Conservation (phyloP, 495 filamentous ascomycete species). For the Talaromyces ruber region DNA sequence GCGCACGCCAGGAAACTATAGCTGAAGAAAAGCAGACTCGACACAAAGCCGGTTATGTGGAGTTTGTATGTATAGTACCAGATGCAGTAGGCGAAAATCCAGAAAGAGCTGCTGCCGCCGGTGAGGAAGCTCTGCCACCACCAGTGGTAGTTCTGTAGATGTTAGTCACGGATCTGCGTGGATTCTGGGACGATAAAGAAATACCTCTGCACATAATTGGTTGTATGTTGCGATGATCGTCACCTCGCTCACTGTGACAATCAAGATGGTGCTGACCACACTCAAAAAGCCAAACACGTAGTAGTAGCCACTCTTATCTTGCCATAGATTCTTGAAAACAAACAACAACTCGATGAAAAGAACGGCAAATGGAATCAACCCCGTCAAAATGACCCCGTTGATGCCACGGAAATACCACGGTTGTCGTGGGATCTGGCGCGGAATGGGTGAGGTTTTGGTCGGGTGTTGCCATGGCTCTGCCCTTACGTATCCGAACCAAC, state of each 20-base stretch:
- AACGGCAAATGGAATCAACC: constrained; percentile 83
- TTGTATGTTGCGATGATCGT: constrained; percentile 85
- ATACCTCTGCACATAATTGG: constrained; percentile 69
- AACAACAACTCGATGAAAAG: constrained; percentile 92
- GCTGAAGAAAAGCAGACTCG: constrained; percentile 76
- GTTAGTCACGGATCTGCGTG: constrained; percentile 11
- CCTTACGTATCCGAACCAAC: constrained; percentile 67
- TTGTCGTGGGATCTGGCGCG: constrained; percentile 70
- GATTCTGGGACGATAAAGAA: constrained; percentile 3
- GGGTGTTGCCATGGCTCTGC: constrained; percentile 75
- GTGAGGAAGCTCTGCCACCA: constrained; percentile 91
- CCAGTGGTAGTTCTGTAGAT: constrained; percentile 79
- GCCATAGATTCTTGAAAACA: constrained; percentile 86
- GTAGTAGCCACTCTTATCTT: constrained; percentile 90
- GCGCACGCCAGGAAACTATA: constrained; percentile 75
- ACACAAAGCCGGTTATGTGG: constrained; percentile 75
- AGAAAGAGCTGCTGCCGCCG: constrained; percentile 69
- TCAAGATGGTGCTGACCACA: constrained; percentile 63
- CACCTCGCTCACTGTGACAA: constrained; percentile 79
- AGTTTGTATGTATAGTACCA: constrained; percentile 85
- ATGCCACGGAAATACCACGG: constrained; percentile 68
- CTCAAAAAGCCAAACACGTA: constrained; percentile 90
- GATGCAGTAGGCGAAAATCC: constrained; percentile 79
- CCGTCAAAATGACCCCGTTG: constrained; percentile 61
- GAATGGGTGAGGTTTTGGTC: constrained; percentile 66